These are phyloP conservation scores for Lentithecium fluviatile DNA, from an alignment of 495 filamentous ascomycete genomes.

Conservation along the genomic window DNA sequence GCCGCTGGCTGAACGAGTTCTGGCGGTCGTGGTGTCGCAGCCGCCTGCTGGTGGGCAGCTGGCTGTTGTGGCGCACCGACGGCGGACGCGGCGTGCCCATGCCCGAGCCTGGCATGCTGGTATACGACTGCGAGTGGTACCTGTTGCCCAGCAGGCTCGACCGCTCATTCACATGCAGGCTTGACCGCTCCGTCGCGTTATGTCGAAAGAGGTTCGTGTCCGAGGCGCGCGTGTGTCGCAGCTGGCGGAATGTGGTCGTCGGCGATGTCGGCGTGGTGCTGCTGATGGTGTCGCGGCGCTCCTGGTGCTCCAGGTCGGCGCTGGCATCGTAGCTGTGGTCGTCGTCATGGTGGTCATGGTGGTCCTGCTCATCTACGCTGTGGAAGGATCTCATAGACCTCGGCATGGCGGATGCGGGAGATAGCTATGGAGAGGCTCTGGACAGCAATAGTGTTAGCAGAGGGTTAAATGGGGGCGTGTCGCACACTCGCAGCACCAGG, in stretches of 20 bases:
- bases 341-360: constrained; percentile 19
- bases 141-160: constrained; percentile 32
- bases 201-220: constrained; percentile 26
- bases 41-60: constrained; percentile 21
- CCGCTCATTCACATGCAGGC: constrained; percentile 33
- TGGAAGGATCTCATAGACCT: constrained; percentile 31
- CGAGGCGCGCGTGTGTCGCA: constrained; percentile 16
- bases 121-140: constrained; percentile 32
- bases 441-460: constrained; percentile 8
- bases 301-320: constrained; percentile 12
- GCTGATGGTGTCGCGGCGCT: constrained; percentile 31
- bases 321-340: constrained; percentile 23
- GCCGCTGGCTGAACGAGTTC: constrained; percentile 40
- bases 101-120: constrained; percentile 34
- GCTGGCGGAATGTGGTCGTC: constrained; percentile 15
- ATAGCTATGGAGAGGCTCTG: constrained; percentile 10
- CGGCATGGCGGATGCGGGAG: constrained; percentile 26
- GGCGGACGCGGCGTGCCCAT: constrained; percentile 39
- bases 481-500: background rate
- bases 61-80: constrained; percentile 32
- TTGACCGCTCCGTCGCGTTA: constrained; percentile 25
- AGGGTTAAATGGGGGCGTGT: constrained; percentile 6
- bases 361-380: constrained; percentile 11
- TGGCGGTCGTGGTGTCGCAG: constrained; percentile 37
- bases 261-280: constrained; percentile 35